These are phyloP conservation scores for Panaeolus papilionaceus DNA, from an alignment of 768 basidiomycete genomes.

Conservation along the genomic window DNA sequence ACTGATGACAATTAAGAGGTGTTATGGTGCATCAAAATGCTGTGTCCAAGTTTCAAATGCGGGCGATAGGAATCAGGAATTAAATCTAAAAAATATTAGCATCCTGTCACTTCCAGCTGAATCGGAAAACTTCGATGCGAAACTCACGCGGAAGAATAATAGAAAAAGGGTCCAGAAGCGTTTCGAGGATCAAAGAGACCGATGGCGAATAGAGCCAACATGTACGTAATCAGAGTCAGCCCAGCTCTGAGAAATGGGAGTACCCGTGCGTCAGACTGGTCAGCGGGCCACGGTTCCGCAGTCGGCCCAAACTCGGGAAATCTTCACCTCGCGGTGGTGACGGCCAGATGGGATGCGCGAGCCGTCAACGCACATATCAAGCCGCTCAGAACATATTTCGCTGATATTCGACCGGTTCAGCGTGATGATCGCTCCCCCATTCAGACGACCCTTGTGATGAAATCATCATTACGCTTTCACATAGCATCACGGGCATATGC, in stretches of 20 bases:
- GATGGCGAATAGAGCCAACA: neutral
- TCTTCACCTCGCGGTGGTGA: neutral
- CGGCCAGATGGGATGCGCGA: neutral
- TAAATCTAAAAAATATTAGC: neutral
- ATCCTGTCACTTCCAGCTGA: too few relatives aligned
- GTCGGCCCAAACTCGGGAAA: conserved; percentile 1
- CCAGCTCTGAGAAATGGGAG: neutral
- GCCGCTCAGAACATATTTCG: neutral
- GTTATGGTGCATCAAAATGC: neutral
- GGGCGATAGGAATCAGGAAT: neutral
- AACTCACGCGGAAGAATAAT: too few relatives aligned
- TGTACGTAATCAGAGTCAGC: neutral
- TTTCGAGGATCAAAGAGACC: neutral
- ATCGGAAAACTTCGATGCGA: too few relatives aligned
- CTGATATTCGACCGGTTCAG: neutral
- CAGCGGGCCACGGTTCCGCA: neutral
- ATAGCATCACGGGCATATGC: neutral
- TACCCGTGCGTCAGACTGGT: neutral
- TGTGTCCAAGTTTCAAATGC: neutral
- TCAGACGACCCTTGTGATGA: neutral
- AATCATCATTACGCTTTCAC: neutral
- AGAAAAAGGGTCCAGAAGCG: neutral
- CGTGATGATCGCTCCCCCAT: neutral
- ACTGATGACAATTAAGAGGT: neutral
- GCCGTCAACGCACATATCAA: neutral